Evolutionary conservation across 1,284 basidiomycete species (phyloP).

Genomic region (Cutaneotrichosporon mucoides): DNA sequence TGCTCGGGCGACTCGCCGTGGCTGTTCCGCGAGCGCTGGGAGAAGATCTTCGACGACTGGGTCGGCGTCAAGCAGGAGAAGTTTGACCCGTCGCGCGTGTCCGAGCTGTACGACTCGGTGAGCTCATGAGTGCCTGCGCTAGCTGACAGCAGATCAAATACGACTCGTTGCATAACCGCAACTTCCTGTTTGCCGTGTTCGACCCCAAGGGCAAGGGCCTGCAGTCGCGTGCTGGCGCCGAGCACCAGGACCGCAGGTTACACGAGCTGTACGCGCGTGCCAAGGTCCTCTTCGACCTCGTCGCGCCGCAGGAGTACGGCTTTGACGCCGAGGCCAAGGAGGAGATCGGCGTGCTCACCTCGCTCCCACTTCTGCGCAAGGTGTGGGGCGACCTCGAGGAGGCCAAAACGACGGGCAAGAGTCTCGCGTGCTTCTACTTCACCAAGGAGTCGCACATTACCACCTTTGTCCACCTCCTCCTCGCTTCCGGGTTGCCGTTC

Average conservation of each 20-base stretch:
- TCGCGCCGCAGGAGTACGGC: constrained; percentile 97
- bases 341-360: constrained; percentile 94
- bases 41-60: constrained; percentile 99
- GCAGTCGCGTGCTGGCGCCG: constrained; percentile 47
- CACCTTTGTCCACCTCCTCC: constrained; percentile 90
- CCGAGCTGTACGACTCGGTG: constrained; percentile 91
- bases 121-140: constrained; percentile 7
- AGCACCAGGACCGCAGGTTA: constrained; percentile 53
- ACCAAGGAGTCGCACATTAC: constrained; percentile 93
- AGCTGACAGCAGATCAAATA: constrained; percentile 54
- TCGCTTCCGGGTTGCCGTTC: constrained; percentile 86
- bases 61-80: constrained; percentile 82
- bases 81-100: constrained; percentile 94
- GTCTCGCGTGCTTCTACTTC: constrained; percentile 89
- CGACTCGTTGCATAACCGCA: constrained; percentile 86
- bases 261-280: constrained; percentile 89
- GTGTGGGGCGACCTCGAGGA: constrained; percentile 86
- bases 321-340: constrained; percentile 67
- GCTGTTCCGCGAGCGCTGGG: constrained; percentile 97
- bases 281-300: constrained; percentile 90
- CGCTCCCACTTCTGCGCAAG: constrained; percentile 85
- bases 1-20: constrained; percentile 94
- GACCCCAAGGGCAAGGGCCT: constrained; percentile 64
- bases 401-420: constrained; percentile 80
- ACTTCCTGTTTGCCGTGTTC: constrained; percentile 89